Conservation (phyloP, 805 yeast genomes). For the Saccharomycopsis fodiens region DNA sequence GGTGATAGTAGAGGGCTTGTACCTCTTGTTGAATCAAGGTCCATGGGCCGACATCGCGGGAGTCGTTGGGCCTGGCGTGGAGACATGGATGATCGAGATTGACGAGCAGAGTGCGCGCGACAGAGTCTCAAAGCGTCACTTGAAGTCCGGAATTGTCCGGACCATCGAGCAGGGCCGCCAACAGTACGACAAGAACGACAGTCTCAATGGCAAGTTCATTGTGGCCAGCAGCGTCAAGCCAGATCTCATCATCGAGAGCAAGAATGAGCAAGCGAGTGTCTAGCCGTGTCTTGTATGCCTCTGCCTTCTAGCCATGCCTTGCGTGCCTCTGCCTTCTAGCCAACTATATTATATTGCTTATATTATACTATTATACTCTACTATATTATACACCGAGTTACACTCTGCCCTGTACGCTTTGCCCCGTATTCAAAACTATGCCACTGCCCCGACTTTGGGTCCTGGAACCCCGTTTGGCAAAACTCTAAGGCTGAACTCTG, state of each 20-base stretch:
- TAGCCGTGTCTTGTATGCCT: background rate
- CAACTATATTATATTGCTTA: background rate
- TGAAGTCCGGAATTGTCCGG: conserved; percentile 45
- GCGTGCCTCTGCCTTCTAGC: background rate
- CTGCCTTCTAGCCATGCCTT: background rate
- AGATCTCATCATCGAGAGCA: background rate
- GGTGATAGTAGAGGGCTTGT: conserved; percentile 70
- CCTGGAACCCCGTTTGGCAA: too few species aligned
- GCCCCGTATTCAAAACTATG: too few species aligned
- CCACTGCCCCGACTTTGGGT: too few species aligned
- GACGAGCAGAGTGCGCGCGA: conserved; percentile 38
- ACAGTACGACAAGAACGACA: conserved; percentile 14
- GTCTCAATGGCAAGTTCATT: conserved; percentile 15
- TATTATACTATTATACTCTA: background rate
- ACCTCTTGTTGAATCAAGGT: conserved; percentile 49
- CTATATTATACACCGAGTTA: background rate
- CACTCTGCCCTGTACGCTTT: background rate
- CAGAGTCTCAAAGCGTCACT: conserved; percentile 63
- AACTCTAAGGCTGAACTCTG: too few species aligned
- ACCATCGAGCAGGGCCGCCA: conserved; percentile 41
- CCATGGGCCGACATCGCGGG: conserved; percentile 49
- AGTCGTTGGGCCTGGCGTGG: conserved; percentile 14
- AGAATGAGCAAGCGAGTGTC: too few species aligned
- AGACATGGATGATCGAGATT: conserved; percentile 46
- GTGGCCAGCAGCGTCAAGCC: background rate